Evolutionary conservation across 371 early-diverging fungal species (phyloP), one percentile per base, ranked within the genome.

Genomic region (Batkoa obscura): DNA sequence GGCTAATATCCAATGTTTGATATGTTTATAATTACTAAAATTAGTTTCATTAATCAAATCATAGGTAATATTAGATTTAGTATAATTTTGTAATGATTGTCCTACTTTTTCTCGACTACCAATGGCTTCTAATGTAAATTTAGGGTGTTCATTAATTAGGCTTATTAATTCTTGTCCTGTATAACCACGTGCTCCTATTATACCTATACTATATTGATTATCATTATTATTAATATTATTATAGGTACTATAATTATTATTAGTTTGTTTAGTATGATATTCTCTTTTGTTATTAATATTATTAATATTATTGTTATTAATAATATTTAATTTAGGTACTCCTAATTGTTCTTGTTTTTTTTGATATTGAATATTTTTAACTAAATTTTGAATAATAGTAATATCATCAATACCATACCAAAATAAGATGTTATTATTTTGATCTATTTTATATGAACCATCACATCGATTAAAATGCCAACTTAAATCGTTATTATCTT

Each of bases 391-490:
- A 50, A 93, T 75, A 50, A 73, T 71, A 8, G 80, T 76, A 49
- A 86, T 73, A 62, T 86, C 78, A 13, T 81, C 72, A 50, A 92
- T 69, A 31, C 94, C 94, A 64, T 87, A 87, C 80, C 91, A 96
- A 72, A 92, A 94, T 59, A 92, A 71, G 15, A 83, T 81, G 59
- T 75, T 71, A 48, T 76, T 79, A 65, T 75, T 76, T 41, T 70
- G 67, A 23, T 23, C 23, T 0, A 70, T 58, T 55, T 70, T 73
- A 61, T 79, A 79, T 59, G 85, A 84, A 17, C 94, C 94, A 53
- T 92, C 87, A 15, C 90, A 85, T 58, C 89, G 80, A 60, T 92
- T 89, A 73, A 93, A 96, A 65, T 88, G 88, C 94, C 93, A 96
- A 46, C 65, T 64, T 56, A 71, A 72, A 68, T 75, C 73, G 32